Base-by-base conservation (phyloP, 202 grass and related monocot genomes). In the Digitaria exilis region DNA sequence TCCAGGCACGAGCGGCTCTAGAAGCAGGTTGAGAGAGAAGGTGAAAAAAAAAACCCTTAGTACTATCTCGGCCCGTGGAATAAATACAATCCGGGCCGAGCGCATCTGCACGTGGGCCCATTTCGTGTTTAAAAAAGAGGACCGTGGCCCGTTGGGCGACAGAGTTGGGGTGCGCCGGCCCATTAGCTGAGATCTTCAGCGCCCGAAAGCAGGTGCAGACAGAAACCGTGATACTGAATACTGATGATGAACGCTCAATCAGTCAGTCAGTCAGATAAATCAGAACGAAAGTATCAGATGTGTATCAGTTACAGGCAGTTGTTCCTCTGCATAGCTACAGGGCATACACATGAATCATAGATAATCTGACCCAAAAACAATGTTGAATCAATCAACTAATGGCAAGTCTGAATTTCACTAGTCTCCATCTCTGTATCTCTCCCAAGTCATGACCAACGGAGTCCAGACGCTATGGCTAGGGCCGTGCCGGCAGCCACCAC, bases 341-440 rank as follows among this genome's bases (percentile, higher is more conserved):
- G 56, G 19, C 49, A 9, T 71, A 26, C 29, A 66, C 0, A 46
- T n/a, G 46, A 84, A 73, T 58, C 78, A 58, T 9, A 49, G 16
- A 5, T 19, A 77, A 57, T 51, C 22, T n/a, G 42, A 31, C 28
- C 18, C 19, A 5, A 75, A 78, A 78, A 73, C 8, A 46, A 72
- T 72, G 62, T 59, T 43, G 64, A 77, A 85, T 85, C n/a, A n/a
- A n/a, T n/a, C 32, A 67, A 55, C 37, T 76, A 43, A 75, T 61
- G 44, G 16, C 17, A 2, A 11, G 41, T 14, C 73, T 77, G 26
- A 46, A 8, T n/a, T 28, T 49, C 11, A 19, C 4, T 4, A 42
- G 32, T 52, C 44, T 6, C 46, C 37, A 29, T 55, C 30, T 64
- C 16, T 61, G 29, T 22, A 46, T 43, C 17, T 71, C 65, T 55